Base-by-base conservation (phyloP, 495 filamentous ascomycete species). In the Podospora australis region DNA sequence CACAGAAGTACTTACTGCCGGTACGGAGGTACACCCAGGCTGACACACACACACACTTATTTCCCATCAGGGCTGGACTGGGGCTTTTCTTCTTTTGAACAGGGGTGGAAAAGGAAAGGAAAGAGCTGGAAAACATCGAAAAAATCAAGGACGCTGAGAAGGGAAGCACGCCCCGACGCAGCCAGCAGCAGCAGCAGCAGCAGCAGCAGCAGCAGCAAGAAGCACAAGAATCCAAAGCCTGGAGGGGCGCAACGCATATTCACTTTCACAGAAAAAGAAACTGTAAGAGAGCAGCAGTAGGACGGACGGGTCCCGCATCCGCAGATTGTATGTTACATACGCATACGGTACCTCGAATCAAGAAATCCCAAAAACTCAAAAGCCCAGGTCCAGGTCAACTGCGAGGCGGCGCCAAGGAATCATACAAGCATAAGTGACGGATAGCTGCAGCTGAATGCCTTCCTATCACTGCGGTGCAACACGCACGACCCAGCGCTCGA, bases 361-460 rank as follows among this genome's bases (percentile, higher is more conserved):
- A 14, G 21, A 16, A 28, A n/a, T 21, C 22, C 10, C 38, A 17
- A 25, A n/a, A 14, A 21, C 21, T 42, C 22, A 24, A 8, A 24
- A 28, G 32, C 26, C 17, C 47, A 24, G 24, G 17, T 40, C 26
- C 40, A 41, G 26, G 29, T 47, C 47, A 46, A 29, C 48, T 44
- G 42, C 41, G 39, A 55, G 57, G 51, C 52, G 50, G 54, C 42
- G 56, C 58, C 63, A 62, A 59, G 58, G 50, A 46, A 36, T 44
- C 49, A 46, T 48, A 39, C 57, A 58, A 55, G 54, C 57, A 64
- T 60, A 54, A 44, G 54, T 34, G 38, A 60, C 62, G 64, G 64
- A 46, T 67, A 59, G 46, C 39, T 64, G 62, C 64, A 65, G 55
- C 44, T 57, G 56, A 42, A 53, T 55, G 42, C 56, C 52, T 48